Conservation (phyloP, 805 yeast genomes). For the Candida germanica region DNA sequence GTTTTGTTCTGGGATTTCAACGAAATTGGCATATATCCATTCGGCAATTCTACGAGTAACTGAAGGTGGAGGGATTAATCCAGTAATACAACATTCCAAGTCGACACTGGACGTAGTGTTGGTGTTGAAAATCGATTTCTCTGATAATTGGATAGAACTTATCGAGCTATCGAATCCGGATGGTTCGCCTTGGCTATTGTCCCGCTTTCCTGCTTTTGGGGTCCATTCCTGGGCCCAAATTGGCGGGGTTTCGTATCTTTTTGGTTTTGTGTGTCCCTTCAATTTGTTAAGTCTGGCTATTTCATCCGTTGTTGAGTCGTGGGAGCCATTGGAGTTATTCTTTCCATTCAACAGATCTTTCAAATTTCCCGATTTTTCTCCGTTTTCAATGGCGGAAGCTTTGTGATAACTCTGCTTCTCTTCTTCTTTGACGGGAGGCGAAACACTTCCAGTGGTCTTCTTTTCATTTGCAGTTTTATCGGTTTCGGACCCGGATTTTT, state of each 20-base stretch:
- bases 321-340: too few species aligned
- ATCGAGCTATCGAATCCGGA: neutral
- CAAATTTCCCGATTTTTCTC: too few species aligned
- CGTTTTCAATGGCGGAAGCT: too few species aligned
- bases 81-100: slow-evolving; percentile 58
- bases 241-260: slow-evolving; percentile 63
- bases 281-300: slow-evolving; percentile 22
- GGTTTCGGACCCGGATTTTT: too few species aligned
- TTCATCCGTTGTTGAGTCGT: slow-evolving; percentile 25
- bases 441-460: too few species aligned
- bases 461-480: too few species aligned
- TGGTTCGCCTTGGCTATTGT: neutral
- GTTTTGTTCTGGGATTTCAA: slow-evolving; percentile 56
- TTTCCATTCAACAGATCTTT: too few species aligned
- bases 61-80: slow-evolving; percentile 76
- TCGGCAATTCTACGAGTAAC: slow-evolving; percentile 77
- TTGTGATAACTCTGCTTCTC: too few species aligned
- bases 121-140: slow-evolving; percentile 29
- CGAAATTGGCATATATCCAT: slow-evolving; percentile 84
- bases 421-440: too few species aligned
- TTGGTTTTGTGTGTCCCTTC: slow-evolving; percentile 46
- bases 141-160: slow-evolving; percentile 12
- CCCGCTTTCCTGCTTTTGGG: slow-evolving; percentile 32
- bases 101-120: slow-evolving; percentile 32
- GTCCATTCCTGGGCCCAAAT: slow-evolving; percentile 81